Evolutionary conservation across 257 asterid species (phyloP).

Genomic region (Striga asiatica): DNA sequence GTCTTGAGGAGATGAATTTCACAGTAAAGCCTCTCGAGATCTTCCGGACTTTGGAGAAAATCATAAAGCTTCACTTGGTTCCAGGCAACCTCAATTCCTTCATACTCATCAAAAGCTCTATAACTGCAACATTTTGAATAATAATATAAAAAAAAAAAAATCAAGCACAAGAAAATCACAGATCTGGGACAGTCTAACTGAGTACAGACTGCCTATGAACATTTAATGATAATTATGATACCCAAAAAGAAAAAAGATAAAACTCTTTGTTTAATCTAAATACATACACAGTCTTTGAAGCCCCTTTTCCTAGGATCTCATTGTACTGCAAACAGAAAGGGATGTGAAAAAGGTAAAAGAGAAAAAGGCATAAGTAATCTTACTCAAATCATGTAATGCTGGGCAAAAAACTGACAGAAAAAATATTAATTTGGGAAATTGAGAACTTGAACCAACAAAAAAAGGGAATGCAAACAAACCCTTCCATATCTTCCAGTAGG

Average conservation of each 20-base stretch:
- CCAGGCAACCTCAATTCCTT: constrained; percentile 84
- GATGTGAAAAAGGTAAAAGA: background rate
- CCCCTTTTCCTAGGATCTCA: constrained; percentile 86
- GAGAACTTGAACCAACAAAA: background rate
- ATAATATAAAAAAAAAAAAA: background rate
- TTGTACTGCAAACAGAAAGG: constrained; percentile 42
- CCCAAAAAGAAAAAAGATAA: background rate
- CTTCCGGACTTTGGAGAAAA: constrained; percentile 59
- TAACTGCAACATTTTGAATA: constrained; percentile 27
- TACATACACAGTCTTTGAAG: constrained; percentile 75
- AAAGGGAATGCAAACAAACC: constrained; percentile 29
- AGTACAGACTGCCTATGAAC: background rate
- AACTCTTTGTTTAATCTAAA: background rate
- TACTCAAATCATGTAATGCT: constrained; percentile 3
- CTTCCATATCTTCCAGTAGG: constrained; percentile 91
- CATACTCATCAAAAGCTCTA: constrained; percentile 67
- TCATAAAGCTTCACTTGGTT: constrained; percentile 64
- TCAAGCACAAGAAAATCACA: background rate
- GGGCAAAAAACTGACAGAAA: background rate
- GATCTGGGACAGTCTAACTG: background rate
- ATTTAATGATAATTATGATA: background rate
- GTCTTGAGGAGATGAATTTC: constrained; percentile 73
- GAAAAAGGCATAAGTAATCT: background rate
- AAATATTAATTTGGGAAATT: background rate
- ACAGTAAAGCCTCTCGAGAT: constrained; percentile 65